A percentile compares a stretch with the other conserved stretches of the same genome.
Conservation (phyloP, 139 green algal species). For the Penium margaritaceum region DNA sequence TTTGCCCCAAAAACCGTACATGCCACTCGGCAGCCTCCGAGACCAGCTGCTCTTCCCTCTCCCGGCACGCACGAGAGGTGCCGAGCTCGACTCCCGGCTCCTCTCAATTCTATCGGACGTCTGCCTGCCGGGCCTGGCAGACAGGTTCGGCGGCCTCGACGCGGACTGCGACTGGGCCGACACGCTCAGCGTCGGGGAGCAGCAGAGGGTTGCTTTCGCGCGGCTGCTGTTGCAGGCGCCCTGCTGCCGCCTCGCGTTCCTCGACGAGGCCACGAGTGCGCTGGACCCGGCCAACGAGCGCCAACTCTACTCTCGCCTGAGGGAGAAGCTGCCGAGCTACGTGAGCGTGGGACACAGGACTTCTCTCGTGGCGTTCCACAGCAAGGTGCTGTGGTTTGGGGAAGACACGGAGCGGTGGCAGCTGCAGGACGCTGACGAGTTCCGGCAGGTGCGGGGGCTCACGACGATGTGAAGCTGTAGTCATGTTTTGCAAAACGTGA, state of each 20-base stretch:
- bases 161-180: slow-evolving; percentile 41
- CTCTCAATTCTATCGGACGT: slow-evolving; percentile 5
- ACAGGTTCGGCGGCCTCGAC: slow-evolving; percentile 25
- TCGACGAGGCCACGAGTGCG: slow-evolving; percentile 47
- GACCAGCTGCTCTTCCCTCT: slow-evolving; percentile 76
- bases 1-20: slow-evolving; percentile 82
- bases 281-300: slow-evolving; percentile 43
- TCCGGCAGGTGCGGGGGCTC: too few relatives aligned
- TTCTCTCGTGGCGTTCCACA: slow-evolving; percentile 34
- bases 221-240: slow-evolving; percentile 64
- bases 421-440: neutral
- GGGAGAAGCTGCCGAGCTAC: neutral
- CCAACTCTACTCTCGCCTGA: slow-evolving; percentile 32
- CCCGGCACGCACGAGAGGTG: neutral
- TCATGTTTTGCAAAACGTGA: too few relatives aligned
- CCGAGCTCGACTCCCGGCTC: neutral
- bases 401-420: slow-evolving; percentile 14
- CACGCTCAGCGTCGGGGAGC: slow-evolving; percentile 61
- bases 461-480: too few relatives aligned
- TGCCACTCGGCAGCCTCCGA: slow-evolving; percentile 68
- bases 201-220: slow-evolving; percentile 76
- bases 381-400: slow-evolving; percentile 1
- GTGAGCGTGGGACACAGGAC: slow-evolving; percentile 40
- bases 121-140: slow-evolving; percentile 4
- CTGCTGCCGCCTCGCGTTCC: slow-evolving; percentile 35